Evolutionary conservation across 108 stramenopile species (phyloP).

Genomic region (Cyclotella choctawhatcheeana): DNA sequence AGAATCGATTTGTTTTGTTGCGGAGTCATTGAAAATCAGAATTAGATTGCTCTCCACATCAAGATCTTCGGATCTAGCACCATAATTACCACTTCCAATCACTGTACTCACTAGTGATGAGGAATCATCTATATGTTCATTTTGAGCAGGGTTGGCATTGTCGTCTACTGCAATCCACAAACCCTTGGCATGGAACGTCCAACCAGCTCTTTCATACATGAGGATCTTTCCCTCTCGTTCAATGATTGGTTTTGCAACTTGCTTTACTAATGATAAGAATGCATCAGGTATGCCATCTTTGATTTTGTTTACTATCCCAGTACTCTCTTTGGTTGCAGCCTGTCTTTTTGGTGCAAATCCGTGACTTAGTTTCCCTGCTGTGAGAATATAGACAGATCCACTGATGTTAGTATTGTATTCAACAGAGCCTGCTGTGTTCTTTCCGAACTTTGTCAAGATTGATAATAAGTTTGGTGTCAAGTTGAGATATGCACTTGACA

Average conservation of each 20-base stretch:
- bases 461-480: conserved; percentile 54
- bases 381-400: conserved; percentile 58
- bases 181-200: conserved; percentile 92
- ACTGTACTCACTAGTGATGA: conserved; percentile 55
- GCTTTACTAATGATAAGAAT: conserved; percentile 61
- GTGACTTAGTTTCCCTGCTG: conserved; percentile 74
- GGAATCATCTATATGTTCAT: conserved; percentile 28
- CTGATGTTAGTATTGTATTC: neutral
- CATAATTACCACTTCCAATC: conserved; percentile 86
- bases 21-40: conserved; percentile 58
- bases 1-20: neutral
- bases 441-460: conserved; percentile 39
- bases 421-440: too few relatives aligned
- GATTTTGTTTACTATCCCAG: conserved; percentile 60
- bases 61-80: conserved; percentile 64
- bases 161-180: conserved; percentile 61
- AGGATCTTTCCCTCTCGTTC: conserved; percentile 49
- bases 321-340: neutral
- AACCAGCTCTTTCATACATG: conserved; percentile 70
- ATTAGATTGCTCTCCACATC: conserved; percentile 87
- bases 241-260: conserved; percentile 37
- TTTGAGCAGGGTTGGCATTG: neutral
- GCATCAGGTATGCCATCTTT: conserved; percentile 79
- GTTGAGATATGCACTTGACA: conserved; percentile 88
- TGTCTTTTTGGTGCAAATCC: conserved; percentile 80